Percentiles rank a stretch among this genome's conserved stretches.
phyloP scores from a whole-genome alignment of 1,284 basidiomycete species.

The Cerioporus squamosus region DNA sequence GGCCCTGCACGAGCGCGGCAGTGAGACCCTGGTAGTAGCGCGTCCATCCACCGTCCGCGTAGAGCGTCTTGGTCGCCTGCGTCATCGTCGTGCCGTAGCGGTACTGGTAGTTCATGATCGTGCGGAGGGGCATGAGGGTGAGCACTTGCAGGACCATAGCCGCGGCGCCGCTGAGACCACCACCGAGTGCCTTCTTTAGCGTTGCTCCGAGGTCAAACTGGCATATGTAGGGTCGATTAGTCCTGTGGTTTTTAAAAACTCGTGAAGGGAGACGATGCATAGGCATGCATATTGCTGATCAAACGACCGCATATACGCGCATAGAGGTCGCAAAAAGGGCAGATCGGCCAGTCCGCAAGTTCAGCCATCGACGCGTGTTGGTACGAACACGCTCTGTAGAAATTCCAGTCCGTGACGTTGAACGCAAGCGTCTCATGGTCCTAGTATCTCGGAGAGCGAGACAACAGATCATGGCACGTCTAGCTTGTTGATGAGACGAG shows the following conservation, averaged over 20 bases:
- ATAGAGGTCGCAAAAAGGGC: too few species aligned
- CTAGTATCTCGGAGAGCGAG: too few species aligned
- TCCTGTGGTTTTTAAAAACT: neutral
- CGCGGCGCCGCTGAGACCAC: constrained; percentile 85
- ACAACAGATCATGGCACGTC: too few species aligned
- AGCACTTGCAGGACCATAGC: constrained; percentile 84
- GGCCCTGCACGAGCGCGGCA: constrained; percentile 84
- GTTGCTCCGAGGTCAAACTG: constrained; percentile 82
- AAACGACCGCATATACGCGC: too few species aligned
- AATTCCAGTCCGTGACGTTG: too few species aligned
- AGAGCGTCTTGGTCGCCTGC: constrained; percentile 68
- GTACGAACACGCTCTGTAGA: too few species aligned
- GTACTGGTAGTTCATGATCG: constrained; percentile 93
- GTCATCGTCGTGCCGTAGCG: constrained; percentile 80
- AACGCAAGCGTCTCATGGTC: too few species aligned
- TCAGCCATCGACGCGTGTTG: too few species aligned
- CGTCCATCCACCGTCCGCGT: constrained; percentile 76
- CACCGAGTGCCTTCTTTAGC: constrained; percentile 80
- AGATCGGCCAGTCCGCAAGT: too few species aligned
- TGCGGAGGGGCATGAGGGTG: constrained; percentile 84
- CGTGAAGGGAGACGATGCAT: neutral
- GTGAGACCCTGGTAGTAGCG: constrained; percentile 84
- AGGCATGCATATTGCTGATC: too few species aligned
- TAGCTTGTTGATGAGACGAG: too few species aligned
- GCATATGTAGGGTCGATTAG: neutral